Evolutionary conservation across 345 rosid species (phyloP).

Genomic region (Microcos paniculata): DNA sequence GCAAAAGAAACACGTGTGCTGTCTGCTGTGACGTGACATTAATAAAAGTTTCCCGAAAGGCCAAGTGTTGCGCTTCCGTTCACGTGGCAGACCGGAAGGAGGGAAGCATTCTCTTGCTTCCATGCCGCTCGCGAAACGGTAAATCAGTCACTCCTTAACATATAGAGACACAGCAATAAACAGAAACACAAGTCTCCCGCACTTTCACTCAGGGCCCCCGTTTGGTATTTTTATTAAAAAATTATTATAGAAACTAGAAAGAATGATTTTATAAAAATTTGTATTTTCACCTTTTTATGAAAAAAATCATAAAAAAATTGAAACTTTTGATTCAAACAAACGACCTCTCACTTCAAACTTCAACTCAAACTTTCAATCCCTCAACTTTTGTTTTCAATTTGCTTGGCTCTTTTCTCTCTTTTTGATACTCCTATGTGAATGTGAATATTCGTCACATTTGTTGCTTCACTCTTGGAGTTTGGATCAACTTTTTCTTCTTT

Average conservation of each 20-base stretch:
- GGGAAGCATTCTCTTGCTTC: background rate
- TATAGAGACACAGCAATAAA: background rate
- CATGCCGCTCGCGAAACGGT: background rate
- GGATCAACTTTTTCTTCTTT: background rate
- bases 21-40: background rate
- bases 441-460: background rate
- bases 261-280: too few relatives aligned
- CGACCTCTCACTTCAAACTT: background rate
- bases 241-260: too few relatives aligned
- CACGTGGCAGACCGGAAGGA: slow-evolving; percentile 8
- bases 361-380: background rate
- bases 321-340: too few relatives aligned
- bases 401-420: background rate
- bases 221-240: too few relatives aligned
- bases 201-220: background rate
- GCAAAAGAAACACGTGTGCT: background rate
- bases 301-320: too few relatives aligned
- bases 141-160: background rate
- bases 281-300: too few relatives aligned
- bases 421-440: too few relatives aligned
- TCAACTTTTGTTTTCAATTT: background rate
- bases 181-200: too few relatives aligned
- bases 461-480: background rate
- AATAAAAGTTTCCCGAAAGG: background rate
- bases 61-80: background rate